Conservation (phyloP, 2,329 filamentous ascomycete genomes). For the Fusarium piperis region DNA sequence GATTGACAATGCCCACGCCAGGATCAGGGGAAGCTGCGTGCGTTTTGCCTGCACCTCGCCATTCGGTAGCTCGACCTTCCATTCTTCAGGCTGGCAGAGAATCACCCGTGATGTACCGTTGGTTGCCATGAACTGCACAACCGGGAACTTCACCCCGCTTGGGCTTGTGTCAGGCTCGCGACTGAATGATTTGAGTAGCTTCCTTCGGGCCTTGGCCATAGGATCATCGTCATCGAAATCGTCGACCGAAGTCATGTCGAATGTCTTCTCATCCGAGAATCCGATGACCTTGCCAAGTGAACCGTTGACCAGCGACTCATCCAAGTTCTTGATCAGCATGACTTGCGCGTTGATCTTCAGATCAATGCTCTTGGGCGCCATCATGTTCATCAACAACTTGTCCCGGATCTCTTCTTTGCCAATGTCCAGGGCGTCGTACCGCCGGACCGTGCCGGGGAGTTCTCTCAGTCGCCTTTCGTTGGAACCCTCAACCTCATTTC, state of each 20-base stretch:
- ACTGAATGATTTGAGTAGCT: conserved; percentile 61
- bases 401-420: conserved; percentile 79
- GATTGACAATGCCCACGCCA: conserved; percentile 97
- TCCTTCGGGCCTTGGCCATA: conserved; percentile 63
- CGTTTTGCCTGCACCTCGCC: conserved; percentile 93
- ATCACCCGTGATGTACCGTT: conserved; percentile 74
- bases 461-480: conserved; percentile 79
- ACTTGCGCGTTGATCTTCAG: conserved; percentile 95
- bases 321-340: conserved; percentile 99
- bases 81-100: conserved; percentile 86
- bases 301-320: conserved; percentile 92
- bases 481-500: conserved; percentile 87
- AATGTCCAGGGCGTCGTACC: conserved; percentile 78
- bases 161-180: conserved; percentile 55
- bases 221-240: conserved; percentile 53
- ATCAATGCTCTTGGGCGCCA: conserved; percentile 84
- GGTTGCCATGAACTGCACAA: conserved; percentile 82
- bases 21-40: conserved; percentile 83
- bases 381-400: conserved; percentile 86
- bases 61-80: conserved; percentile 97
- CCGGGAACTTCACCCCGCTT: conserved; percentile 73
- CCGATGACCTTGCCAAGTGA: conserved; percentile 83
- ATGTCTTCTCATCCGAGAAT: conserved; percentile 53
- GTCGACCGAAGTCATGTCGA: conserved; percentile 52
- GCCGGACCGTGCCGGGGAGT: conserved; percentile 73